These are phyloP conservation scores for Selaginella moellendorffii DNA, from an alignment of 75 land plant species.

Conservation along the genomic window DNA sequence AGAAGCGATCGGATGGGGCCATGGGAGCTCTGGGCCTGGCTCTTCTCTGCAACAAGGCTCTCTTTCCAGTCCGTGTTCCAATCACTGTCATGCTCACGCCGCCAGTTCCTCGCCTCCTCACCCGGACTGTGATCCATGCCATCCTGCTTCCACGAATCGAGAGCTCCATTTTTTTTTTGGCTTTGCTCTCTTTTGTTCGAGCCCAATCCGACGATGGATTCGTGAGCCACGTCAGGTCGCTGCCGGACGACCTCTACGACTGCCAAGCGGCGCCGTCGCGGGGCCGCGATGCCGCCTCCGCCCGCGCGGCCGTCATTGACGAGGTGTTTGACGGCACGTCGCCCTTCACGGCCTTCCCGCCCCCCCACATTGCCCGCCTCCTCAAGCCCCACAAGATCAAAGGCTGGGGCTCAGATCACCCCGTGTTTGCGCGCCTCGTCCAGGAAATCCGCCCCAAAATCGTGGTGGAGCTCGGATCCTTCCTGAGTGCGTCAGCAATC, in stretches of 20 bases:
- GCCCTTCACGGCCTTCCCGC: conserved; percentile 58
- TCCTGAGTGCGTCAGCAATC: conserved; percentile 75
- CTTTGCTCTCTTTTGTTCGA: too few relatives aligned
- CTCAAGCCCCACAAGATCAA: conserved; percentile 28
- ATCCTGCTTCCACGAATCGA: too few relatives aligned
- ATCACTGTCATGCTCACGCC: conserved; percentile 76
- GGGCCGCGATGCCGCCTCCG: not conserved
- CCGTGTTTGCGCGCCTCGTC: conserved; percentile 60
- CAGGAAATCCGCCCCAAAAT: conserved; percentile 36
- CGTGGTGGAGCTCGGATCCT: conserved; percentile 75
- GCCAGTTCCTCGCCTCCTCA: conserved; percentile 53
- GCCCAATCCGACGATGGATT: not conserved
- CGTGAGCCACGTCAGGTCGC: not conserved
- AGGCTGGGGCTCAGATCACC: conserved; percentile 71
- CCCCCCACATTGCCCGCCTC: conserved; percentile 22
- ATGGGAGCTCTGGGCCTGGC: conserved; percentile 71
- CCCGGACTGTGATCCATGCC: too few relatives aligned
- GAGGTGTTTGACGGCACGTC: conserved; percentile 44
- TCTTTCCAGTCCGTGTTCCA: conserved; percentile 72
- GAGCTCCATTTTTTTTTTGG: too few relatives aligned
- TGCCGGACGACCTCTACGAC: not conserved
- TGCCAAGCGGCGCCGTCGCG: not conserved
- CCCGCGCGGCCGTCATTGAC: conserved; percentile 18
- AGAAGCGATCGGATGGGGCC: too few relatives aligned
- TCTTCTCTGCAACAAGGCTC: conserved; percentile 63